Percentiles rank a stretch among this genome's conserved stretches.
Evolutionary conservation across 495 filamentous ascomycete genomes (phyloP).

Genomic region (Aspergillus campestris): DNA sequence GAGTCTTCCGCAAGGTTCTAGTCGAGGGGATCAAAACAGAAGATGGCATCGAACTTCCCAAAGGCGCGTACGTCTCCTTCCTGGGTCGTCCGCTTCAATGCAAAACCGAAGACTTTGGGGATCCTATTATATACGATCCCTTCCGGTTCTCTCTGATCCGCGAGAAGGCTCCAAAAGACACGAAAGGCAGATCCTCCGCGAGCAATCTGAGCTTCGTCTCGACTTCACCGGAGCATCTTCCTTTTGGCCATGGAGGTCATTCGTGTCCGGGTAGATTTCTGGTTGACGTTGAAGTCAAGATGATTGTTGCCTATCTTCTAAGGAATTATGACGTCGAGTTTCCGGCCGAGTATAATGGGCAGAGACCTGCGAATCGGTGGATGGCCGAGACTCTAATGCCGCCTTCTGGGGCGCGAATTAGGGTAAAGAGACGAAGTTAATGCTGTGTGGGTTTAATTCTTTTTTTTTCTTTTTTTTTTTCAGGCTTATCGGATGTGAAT

Average conservation of each 20-base stretch:
- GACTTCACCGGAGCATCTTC: slow-evolving; percentile 9
- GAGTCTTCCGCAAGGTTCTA: slow-evolving; percentile 23
- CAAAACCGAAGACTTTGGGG: slow-evolving; percentile 20
- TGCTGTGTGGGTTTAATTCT: not conserved
- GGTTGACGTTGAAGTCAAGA: slow-evolving; percentile 19
- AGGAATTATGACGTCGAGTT: slow-evolving; percentile 20
- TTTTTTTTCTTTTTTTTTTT: slow-evolving; percentile 4
- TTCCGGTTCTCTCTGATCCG: slow-evolving; percentile 23
- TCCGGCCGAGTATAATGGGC: slow-evolving; percentile 13
- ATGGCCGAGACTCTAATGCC: slow-evolving; percentile 20
- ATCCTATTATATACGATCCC: slow-evolving; percentile 23
- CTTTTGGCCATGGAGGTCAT: slow-evolving; percentile 5
- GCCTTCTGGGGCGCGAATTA: slow-evolving; percentile 18
- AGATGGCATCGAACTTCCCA: slow-evolving; percentile 23
- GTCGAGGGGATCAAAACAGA: slow-evolving; percentile 9
- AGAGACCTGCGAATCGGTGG: slow-evolving; percentile 21
- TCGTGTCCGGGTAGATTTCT: slow-evolving; percentile 14
- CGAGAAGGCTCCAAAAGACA: slow-evolving; percentile 9
- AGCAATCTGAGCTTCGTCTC: slow-evolving; percentile 11
- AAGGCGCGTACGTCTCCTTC: slow-evolving; percentile 21
- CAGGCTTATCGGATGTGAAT: too few relatives aligned
- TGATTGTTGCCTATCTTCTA: slow-evolving; percentile 20
- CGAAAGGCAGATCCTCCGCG: not conserved
- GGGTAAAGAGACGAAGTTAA: slow-evolving; percentile 10
- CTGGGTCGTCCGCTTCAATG: slow-evolving; percentile 20